phyloP scores from a whole-genome alignment of 768 basidiomycete species.

The Lactarius indigo region DNA sequence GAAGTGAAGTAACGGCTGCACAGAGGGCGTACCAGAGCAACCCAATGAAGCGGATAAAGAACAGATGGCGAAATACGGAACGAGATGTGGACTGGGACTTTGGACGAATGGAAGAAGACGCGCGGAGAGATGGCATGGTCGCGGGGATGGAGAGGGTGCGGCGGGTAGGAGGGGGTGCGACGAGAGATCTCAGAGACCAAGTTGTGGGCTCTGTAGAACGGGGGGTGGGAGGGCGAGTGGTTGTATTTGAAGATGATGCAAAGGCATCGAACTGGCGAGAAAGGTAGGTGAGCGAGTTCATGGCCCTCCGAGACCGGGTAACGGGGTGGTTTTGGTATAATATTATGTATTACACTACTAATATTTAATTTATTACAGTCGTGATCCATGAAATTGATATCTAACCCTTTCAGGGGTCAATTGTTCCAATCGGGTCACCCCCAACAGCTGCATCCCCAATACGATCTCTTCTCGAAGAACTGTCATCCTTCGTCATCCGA shows the following conservation, averaged over 20 bases:
- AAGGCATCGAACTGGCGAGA: slow-evolving; percentile 81
- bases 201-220: not conserved
- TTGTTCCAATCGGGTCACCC: slow-evolving; percentile 38
- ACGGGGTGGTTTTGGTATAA: not conserved
- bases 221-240: slow-evolving; percentile 28
- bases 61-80: slow-evolving; percentile 45
- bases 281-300: slow-evolving; percentile 82
- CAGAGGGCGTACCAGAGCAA: slow-evolving; percentile 67
- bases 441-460: slow-evolving; percentile 40
- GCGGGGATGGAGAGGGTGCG: slow-evolving; percentile 23
- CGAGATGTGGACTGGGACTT: slow-evolving; percentile 22
- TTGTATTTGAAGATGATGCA: slow-evolving; percentile 56
- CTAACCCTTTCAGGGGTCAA: slow-evolving; percentile 39
- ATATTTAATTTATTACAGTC: not conserved
- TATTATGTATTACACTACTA: not conserved
- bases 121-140: slow-evolving; percentile 18
- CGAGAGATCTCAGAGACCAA: slow-evolving; percentile 26
- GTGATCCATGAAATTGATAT: slow-evolving; percentile 12
- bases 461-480: slow-evolving; percentile 42
- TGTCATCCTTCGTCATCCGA: slow-evolving; percentile 19
- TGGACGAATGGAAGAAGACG: slow-evolving; percentile 16
- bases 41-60: slow-evolving; percentile 67
- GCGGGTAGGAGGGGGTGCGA: slow-evolving; percentile 22
- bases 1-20: slow-evolving; percentile 53
- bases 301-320: slow-evolving; percentile 31